A percentile compares a stretch with the other conserved stretches of the same genome.
Conservation (phyloP, 1,139 yeast genomes). For the Taphrina confusa region DNA sequence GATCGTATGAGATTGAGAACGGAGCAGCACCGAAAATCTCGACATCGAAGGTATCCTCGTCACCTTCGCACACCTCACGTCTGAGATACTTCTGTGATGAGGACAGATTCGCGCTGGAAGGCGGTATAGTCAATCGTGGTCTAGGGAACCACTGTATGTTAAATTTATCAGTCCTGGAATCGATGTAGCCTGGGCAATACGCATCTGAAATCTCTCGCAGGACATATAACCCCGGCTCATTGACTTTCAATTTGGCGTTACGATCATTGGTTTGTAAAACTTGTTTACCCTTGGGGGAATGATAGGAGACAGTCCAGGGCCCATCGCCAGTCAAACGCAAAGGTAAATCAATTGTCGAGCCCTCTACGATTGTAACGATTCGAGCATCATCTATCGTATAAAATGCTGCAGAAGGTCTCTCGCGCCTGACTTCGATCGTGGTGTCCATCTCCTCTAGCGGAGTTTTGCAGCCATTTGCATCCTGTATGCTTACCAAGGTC, state of each 20-base stretch:
- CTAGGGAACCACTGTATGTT: constrained; percentile 56
- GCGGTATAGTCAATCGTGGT: constrained; percentile 55
- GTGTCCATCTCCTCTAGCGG: constrained; percentile 63
- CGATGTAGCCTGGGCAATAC: constrained; percentile 66
- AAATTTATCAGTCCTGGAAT: constrained; percentile 47
- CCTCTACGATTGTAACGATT: constrained; percentile 52
- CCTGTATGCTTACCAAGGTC: constrained; percentile 64
- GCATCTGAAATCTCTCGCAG: constrained; percentile 63
- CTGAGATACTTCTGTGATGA: constrained; percentile 45
- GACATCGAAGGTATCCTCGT: constrained; percentile 56
- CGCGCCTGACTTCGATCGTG: constrained; percentile 63
- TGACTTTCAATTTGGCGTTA: constrained; percentile 50
- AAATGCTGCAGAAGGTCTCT: constrained; percentile 61
- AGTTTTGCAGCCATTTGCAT: constrained; percentile 72
- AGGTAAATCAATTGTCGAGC: constrained; percentile 61
- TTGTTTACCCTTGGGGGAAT: constrained; percentile 36
- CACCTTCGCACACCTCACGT: constrained; percentile 53
- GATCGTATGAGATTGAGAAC: constrained; percentile 66
- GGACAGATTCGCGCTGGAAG: constrained; percentile 42
- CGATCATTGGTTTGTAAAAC: constrained; percentile 38
- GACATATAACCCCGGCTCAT: constrained; percentile 63
- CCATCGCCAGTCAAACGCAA: constrained; percentile 57
- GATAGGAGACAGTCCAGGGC: constrained; percentile 35
- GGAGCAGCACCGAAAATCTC: constrained; percentile 65
- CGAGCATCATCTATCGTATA: constrained; percentile 47